A percentile compares a stretch with the other conserved stretches of the same genome.
Evolutionary conservation across 2,329 filamentous ascomycete species (phyloP).

Genomic region (Lecanicillium sp.): DNA sequence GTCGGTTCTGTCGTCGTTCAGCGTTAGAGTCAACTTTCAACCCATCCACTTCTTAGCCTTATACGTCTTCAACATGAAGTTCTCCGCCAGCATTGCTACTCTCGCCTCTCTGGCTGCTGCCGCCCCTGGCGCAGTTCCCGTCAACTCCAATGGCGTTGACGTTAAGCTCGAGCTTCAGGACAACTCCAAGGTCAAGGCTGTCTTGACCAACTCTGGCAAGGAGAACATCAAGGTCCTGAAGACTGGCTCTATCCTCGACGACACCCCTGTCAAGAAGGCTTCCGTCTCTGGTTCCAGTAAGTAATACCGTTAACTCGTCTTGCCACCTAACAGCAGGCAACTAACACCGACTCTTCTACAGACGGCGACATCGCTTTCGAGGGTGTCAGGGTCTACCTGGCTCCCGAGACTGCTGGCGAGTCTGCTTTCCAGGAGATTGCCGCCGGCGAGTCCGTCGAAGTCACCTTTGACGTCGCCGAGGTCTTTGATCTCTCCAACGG

Average conservation of each 20-base stretch:
- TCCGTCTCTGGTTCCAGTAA: conserved; percentile 33
- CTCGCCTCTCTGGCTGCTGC: conserved; percentile 25
- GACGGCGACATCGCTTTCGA: conserved; percentile 35
- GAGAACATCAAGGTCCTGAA: conserved; percentile 37
- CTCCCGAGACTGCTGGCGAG: conserved; percentile 29
- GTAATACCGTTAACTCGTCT: conserved; percentile 10
- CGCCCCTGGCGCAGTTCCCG: conserved; percentile 19
- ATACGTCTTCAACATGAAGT: conserved; percentile 24
- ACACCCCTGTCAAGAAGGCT: conserved; percentile 38
- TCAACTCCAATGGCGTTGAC: conserved; percentile 21
- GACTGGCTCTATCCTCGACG: conserved; percentile 39
- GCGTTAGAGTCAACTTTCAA: too few relatives aligned
- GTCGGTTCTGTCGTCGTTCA: too few relatives aligned
- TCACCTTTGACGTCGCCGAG: conserved; percentile 41
- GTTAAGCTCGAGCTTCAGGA: conserved; percentile 32
- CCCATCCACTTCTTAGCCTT: too few relatives aligned
- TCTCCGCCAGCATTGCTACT: conserved; percentile 23
- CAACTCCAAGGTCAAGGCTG: conserved; percentile 38
- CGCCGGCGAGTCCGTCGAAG: conserved; percentile 36
- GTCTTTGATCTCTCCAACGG: conserved; percentile 31
- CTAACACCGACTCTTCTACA: neutral
- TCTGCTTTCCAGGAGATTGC: conserved; percentile 39
- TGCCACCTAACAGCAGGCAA: neutral
- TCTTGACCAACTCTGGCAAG: conserved; percentile 38
- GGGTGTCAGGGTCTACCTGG: conserved; percentile 38